phyloP scores from a whole-genome alignment of 1,139 yeast species.

The Nakaseomyces sp. region DNA sequence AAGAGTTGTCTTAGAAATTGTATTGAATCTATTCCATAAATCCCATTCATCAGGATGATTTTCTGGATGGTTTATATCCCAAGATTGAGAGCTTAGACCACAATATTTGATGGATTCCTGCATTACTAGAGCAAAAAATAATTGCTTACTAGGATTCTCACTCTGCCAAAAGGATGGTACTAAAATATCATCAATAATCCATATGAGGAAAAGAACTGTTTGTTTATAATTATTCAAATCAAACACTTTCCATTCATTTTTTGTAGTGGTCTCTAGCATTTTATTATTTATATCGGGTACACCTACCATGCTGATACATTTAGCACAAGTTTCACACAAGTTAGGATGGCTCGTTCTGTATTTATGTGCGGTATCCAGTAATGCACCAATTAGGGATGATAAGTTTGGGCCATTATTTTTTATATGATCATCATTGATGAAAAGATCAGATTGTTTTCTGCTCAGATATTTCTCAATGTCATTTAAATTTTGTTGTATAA shows the following conservation, averaged over 20 bases:
- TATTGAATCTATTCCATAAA: conserved; percentile 59
- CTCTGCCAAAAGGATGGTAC: conserved; percentile 85
- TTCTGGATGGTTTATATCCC: conserved; percentile 31
- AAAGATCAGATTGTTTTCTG: conserved; percentile 19
- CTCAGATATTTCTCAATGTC: conserved; percentile 52
- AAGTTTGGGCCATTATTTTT: conserved; percentile 14
- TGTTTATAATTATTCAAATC: conserved; percentile 60
- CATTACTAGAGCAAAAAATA: conserved; percentile 79
- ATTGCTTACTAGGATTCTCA: conserved; percentile 76
- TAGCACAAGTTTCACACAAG: conserved; percentile 53
- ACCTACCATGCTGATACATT: conserved; percentile 69
- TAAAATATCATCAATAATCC: conserved; percentile 58
- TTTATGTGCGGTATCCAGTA: conserved; percentile 53
- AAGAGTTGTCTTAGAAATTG: conserved; percentile 63
- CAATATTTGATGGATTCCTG: conserved; percentile 73
- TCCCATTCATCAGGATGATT: conserved; percentile 30
- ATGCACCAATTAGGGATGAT: conserved; percentile 41
- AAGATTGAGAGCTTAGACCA: conserved; percentile 38
- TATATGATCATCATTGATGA: conserved; percentile 11
- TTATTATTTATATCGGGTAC: conserved; percentile 63
- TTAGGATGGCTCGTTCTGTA: conserved; percentile 43
- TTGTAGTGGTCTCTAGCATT: conserved; percentile 39
- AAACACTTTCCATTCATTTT: conserved; percentile 43
- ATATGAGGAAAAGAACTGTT: conserved; percentile 52
- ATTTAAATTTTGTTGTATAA: conserved; percentile 66